Percentiles rank a stretch among this genome's conserved stretches.
Conservation (phyloP, 345 rosid genomes). For the Trapa incisa region DNA sequence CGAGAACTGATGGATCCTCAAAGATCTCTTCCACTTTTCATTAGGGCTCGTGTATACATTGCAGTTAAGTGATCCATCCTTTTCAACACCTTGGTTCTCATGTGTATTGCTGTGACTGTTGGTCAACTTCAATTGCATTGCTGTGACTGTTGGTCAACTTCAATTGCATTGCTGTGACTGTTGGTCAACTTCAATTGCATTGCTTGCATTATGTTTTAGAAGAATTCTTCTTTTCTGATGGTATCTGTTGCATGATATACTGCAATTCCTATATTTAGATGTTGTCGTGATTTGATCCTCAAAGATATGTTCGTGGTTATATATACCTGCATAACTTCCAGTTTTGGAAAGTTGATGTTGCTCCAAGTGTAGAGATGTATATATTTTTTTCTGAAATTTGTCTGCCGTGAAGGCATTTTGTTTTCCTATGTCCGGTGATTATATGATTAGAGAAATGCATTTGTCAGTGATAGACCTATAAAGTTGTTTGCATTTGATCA, state of each 20-base stretch:
- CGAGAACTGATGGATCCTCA: conserved; percentile 69
- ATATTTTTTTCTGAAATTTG: not conserved
- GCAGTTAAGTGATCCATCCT: conserved; percentile 48
- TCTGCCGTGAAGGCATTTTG: not conserved
- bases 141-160: no score
- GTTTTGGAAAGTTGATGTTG: not conserved
- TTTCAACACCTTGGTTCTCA: not conserved
- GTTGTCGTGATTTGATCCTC: no score
- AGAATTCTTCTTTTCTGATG: not conserved
- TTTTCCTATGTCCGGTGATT: not conserved
- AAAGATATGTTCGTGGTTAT: not conserved
- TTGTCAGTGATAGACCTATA: not conserved
- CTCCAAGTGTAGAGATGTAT: not conserved
- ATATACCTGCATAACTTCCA: not conserved
- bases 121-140: no score
- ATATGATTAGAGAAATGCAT: not conserved
- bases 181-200: not conserved
- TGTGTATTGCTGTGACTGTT: no score
- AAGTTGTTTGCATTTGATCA: not conserved
- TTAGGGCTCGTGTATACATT: conserved; percentile 64
- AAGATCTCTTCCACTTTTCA: conserved; percentile 80
- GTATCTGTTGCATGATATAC: not conserved
- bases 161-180: not conserved
- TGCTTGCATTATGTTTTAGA: not conserved
- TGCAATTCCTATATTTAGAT: not conserved